Conservation (phyloP, 2,329 filamentous ascomycete species). For the Fonsecaea multimorphosa region DNA sequence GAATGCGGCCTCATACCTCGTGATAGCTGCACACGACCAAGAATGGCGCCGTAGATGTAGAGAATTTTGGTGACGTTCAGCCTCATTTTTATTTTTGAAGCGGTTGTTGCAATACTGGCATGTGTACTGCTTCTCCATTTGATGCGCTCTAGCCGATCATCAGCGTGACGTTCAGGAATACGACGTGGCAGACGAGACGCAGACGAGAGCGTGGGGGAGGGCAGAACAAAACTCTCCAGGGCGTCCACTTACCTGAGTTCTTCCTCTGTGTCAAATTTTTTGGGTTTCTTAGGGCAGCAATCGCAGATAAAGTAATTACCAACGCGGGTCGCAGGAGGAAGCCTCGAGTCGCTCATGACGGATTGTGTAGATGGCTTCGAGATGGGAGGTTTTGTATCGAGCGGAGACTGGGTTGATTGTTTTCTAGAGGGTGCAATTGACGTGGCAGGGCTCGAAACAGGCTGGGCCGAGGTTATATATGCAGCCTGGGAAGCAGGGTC, state of each 20-base stretch:
- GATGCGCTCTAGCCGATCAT: constrained; percentile 69
- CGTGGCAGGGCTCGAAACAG: constrained; percentile 47
- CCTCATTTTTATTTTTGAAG: constrained; percentile 99
- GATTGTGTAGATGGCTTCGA: constrained; percentile 57
- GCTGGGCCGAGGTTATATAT: constrained; percentile 55
- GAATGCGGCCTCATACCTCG: constrained; percentile 78
- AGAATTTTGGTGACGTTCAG: constrained; percentile 93
- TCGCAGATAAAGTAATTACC: constrained; percentile 77
- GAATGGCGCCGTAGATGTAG: constrained; percentile 90
- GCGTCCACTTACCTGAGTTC: constrained; percentile 74
- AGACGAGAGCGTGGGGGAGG: neutral
- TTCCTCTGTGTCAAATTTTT: constrained; percentile 85
- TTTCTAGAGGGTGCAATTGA: constrained; percentile 43
- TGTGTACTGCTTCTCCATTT: constrained; percentile 94
- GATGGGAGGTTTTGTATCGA: constrained; percentile 40
- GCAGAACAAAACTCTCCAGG: neutral
- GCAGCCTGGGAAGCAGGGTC: constrained; percentile 61
- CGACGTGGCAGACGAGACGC: neutral
- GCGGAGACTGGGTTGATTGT: constrained; percentile 42
- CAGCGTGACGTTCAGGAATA: constrained; percentile 12
- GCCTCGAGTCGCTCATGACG: constrained; percentile 44
- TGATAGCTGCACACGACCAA: constrained; percentile 92
- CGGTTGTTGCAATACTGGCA: constrained; percentile 91
- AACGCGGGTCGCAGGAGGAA: constrained; percentile 52
- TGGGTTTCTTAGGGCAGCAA: constrained; percentile 96